Base-by-base conservation (phyloP, 192 early-diverging fungal species). In the Mortierella claussenii region DNA sequence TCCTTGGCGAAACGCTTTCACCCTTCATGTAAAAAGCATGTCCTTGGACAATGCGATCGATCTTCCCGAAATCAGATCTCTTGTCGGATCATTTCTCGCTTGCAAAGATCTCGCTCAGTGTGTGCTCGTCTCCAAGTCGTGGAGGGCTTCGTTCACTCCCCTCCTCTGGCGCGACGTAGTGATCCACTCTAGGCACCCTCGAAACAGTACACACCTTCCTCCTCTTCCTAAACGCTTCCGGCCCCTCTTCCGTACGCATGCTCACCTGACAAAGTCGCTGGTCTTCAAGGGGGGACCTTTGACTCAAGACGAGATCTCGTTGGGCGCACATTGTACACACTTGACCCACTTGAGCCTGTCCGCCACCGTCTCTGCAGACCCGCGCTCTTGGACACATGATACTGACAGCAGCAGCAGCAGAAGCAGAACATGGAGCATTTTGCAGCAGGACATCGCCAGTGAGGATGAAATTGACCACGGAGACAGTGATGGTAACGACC, bases 121-220 rank as follows among this genome's bases (percentile, higher is more conserved):
- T 23, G 10, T 32, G 21, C 17, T 31, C 15, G 67, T 69, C 6
- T 69, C 40, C 40, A 42, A 54, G 23, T 18, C 57, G 10, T 69
- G 67, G 67, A 56, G 26, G n/a, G 12, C n/a, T 8, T 49, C 57
- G 20, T 69, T 69, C 34, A n/a, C 47, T 0, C 49, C 57, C 13
- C 30, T 69, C 18, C 51, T 69, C 23, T 69, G 67, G 67, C 47
- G 50, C 33, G 42, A 69, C 34, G 59, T 31, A 18, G 15, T 43
- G 21, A 50, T 51, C 28, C 26, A 24, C 20, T 46, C 63, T 13
- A 10, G 51, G 2, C 34, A 30, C 1, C 40, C 36, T 28, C 28
- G 11, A 7, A 37, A 31, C 9, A 28, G 59, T 21, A 13, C 31
- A 2, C 33, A 15, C 12, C 23, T 33, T 46, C 4, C 40, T 8